Conservation (phyloP, 257 asterid genomes). For the Cynanchum wilfordii region DNA sequence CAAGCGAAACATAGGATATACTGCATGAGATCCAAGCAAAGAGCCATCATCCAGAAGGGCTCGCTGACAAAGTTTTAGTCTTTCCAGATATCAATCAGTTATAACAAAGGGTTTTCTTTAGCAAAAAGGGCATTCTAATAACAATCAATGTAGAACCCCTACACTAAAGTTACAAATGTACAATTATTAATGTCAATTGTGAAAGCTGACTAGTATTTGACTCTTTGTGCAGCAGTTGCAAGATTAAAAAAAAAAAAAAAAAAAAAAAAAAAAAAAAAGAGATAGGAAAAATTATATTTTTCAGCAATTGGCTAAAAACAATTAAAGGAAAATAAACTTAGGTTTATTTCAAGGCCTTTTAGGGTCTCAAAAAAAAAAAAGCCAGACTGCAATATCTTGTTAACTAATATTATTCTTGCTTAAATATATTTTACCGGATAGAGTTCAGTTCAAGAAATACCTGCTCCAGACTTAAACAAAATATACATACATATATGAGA, state of each 20-base stretch:
- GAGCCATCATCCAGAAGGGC: not conserved
- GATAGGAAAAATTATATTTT: no score
- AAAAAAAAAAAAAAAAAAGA: no score
- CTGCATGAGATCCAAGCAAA: not conserved
- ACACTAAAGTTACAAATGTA: not conserved
- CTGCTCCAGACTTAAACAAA: not conserved
- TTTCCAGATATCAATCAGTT: not conserved
- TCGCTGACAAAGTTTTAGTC: conserved; percentile 1
- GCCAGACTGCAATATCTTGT: not conserved
- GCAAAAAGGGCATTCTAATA: not conserved
- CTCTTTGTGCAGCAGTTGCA: not conserved
- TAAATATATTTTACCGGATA: not conserved
- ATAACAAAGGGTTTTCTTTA: not conserved
- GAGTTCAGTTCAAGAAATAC: not conserved
- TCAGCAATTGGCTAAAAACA: not conserved
- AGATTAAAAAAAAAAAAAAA: no score
- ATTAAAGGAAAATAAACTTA: not conserved
- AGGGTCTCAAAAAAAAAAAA: not conserved
- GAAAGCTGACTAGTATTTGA: not conserved
- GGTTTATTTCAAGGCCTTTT: not conserved
- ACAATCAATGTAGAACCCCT: not conserved
- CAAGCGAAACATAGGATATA: not conserved
- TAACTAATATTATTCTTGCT: not conserved
- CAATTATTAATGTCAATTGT: not conserved
- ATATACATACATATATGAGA: not conserved